Evolutionary conservation across 805 yeast species (phyloP).

Genomic region (Priceomyces castillae): DNA sequence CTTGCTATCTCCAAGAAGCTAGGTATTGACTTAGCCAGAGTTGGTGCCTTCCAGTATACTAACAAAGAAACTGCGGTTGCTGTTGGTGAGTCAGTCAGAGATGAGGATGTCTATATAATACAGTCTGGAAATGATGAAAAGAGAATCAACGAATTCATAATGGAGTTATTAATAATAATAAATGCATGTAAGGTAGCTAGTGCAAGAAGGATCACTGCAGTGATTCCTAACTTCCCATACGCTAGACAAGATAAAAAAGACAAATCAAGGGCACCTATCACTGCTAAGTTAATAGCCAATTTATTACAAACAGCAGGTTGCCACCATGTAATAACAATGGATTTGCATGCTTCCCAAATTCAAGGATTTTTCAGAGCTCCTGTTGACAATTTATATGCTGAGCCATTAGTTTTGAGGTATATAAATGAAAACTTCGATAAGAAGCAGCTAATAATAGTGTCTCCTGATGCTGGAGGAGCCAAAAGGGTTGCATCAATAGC

Average conservation of each 20-base stretch:
- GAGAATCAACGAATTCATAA: conserved; percentile 66
- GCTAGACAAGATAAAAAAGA: conserved; percentile 90
- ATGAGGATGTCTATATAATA: conserved; percentile 77
- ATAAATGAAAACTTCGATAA: conserved; percentile 60
- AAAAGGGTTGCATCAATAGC: conserved; percentile 86
- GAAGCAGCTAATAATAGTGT: conserved; percentile 67
- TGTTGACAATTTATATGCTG: conserved; percentile 81
- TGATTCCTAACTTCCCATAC: conserved; percentile 79
- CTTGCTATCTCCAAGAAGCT: conserved; percentile 63
- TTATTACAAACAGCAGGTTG: conserved; percentile 82
- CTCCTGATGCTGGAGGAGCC: conserved; percentile 92
- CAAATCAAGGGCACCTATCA: conserved; percentile 80
- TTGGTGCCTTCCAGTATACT: conserved; percentile 80
- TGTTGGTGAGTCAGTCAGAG: conserved; percentile 77
- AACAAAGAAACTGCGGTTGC: conserved; percentile 85
- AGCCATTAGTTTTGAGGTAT: conserved; percentile 75
- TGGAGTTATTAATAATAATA: conserved; percentile 74
- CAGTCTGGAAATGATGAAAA: conserved; percentile 79
- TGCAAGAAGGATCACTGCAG: conserved; percentile 79
- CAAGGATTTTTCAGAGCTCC: conserved; percentile 85
- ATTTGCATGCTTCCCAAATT: conserved; percentile 83
- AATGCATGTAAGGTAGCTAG: conserved; percentile 82
- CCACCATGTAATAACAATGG: conserved; percentile 85
- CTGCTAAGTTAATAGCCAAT: conserved; percentile 82
- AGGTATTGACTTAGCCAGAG: conserved; percentile 65